phyloP scores from a whole-genome alignment of 2,329 filamentous ascomycete species.

The Amauroascus niger region DNA sequence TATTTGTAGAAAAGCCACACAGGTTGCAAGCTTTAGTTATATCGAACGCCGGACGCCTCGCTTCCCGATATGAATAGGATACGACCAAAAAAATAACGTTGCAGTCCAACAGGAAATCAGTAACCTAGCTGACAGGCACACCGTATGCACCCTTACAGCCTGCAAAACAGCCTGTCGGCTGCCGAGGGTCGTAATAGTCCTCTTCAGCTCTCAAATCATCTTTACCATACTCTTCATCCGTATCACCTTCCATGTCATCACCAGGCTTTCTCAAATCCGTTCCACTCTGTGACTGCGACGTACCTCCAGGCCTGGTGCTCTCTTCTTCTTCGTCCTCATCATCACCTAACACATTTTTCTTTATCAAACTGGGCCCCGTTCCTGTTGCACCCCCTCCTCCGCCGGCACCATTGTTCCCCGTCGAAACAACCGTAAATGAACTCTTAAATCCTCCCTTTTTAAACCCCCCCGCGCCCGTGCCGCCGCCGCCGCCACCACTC shows the following conservation, averaged over 20 bases:
- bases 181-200: slow-evolving; percentile 45
- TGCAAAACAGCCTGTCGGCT: slow-evolving; percentile 42
- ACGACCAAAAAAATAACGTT: neutral
- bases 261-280: slow-evolving; percentile 10
- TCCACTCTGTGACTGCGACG: neutral
- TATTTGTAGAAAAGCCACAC: neutral
- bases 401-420: slow-evolving; percentile 19
- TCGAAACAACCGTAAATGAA: slow-evolving; percentile 53
- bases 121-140: slow-evolving; percentile 9
- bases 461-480: too few species aligned
- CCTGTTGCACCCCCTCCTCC: slow-evolving; percentile 14
- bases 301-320: slow-evolving; percentile 20
- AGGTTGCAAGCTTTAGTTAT: neutral
- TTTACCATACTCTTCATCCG: slow-evolving; percentile 54
- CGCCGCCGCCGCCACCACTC: slow-evolving; percentile 26
- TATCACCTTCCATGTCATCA: slow-evolving; percentile 60
- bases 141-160: slow-evolving; percentile 27
- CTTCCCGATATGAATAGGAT: neutral
- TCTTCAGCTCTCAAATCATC: slow-evolving; percentile 25
- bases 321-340: slow-evolving; percentile 30
- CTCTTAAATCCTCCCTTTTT: slow-evolving; percentile 79
- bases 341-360: slow-evolving; percentile 37
- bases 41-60: neutral
- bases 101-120: neutral
- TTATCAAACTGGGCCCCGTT: slow-evolving; percentile 20